Conservation (phyloP, 805 yeast species). For the Wickerhamiella domercqiae region DNA sequence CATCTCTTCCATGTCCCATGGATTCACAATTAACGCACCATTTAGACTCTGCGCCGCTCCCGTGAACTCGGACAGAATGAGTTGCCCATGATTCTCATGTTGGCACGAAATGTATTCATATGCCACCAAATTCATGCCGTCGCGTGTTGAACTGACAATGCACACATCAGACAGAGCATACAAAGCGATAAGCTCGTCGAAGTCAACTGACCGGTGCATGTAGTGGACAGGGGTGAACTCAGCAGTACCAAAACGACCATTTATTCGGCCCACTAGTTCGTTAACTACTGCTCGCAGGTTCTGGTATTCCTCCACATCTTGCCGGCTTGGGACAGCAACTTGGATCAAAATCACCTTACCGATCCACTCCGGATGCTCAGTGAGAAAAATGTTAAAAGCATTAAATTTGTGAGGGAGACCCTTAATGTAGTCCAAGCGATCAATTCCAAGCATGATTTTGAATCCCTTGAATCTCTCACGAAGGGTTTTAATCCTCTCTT, state of each 20-base stretch:
- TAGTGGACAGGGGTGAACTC: constrained; percentile 97
- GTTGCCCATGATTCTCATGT: constrained; percentile 65
- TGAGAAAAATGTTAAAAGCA: constrained; percentile 84
- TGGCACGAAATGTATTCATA: constrained; percentile 97
- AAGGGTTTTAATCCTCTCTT: constrained; percentile 47
- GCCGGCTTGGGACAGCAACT: constrained; percentile 94
- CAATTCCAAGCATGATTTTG: constrained; percentile 91
- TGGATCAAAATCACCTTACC: constrained; percentile 93
- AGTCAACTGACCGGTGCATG: constrained; percentile 81
- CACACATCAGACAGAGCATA: constrained; percentile 83
- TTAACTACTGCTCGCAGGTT: constrained; percentile 84
- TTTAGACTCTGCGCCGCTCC: constrained; percentile 98
- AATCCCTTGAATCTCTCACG: constrained; percentile 54
- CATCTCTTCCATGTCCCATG: constrained; percentile 96
- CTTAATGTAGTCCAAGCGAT: constrained; percentile 87
- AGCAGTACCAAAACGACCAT: constrained; percentile 90
- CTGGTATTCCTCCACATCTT: constrained; percentile 97
- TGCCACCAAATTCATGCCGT: constrained; percentile 95
- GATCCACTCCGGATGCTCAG: constrained; percentile 94
- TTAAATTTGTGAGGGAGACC: constrained; percentile 97
- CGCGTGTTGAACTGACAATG: constrained; percentile 84
- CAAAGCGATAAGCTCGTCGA: constrained; percentile 79
- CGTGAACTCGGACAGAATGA: constrained; percentile 85
- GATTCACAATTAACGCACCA: constrained; percentile 87
- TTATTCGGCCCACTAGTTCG: constrained; percentile 90